Percentiles rank a stretch among this genome's conserved stretches.
These are phyloP conservation scores for Alternaria metachromatica DNA, from an alignment of 2,329 filamentous ascomycete species.

Conservation along the genomic window DNA sequence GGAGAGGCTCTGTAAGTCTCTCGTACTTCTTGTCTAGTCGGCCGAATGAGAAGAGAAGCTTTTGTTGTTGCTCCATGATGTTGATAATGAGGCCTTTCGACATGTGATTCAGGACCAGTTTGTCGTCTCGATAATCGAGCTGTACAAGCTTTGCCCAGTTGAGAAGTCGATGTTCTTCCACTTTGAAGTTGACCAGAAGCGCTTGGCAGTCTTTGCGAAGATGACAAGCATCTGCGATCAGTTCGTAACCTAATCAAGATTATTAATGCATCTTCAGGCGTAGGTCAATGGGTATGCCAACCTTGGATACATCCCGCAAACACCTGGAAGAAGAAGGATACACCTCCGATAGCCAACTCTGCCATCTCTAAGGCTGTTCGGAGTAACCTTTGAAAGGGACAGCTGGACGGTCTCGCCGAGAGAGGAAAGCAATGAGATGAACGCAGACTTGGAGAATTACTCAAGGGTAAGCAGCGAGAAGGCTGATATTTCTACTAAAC, in stretches of 20 bases:
- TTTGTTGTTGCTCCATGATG: slow-evolving; percentile 44
- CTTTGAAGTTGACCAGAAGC: slow-evolving; percentile 46
- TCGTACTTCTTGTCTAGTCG: slow-evolving; percentile 41
- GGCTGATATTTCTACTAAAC: slow-evolving; percentile 24
- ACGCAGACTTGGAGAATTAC: not conserved
- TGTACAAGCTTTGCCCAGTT: slow-evolving; percentile 47
- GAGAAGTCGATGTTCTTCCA: slow-evolving; percentile 48
- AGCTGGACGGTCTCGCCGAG: not conserved
- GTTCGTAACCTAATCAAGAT: slow-evolving; percentile 42
- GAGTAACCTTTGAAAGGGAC: not conserved
- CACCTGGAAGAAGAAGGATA: slow-evolving; percentile 46
- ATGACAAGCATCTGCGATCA: slow-evolving; percentile 47
- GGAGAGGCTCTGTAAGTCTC: slow-evolving; percentile 36
- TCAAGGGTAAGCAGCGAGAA: slow-evolving; percentile 10
- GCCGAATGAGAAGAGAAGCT: slow-evolving; percentile 41
- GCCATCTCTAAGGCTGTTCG: slow-evolving; percentile 20
- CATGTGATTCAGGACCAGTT: slow-evolving; percentile 40
- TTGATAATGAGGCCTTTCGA: slow-evolving; percentile 44
- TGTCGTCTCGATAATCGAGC: slow-evolving; percentile 43
- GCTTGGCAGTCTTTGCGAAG: slow-evolving; percentile 42
- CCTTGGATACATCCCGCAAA: slow-evolving; percentile 49
- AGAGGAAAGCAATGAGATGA: not conserved
- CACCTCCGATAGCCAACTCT: slow-evolving; percentile 31
- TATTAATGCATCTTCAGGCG: not conserved
- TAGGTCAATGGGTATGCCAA: slow-evolving; percentile 1